Evolutionary conservation across 2,329 filamentous ascomycete genomes (phyloP).

Genomic region (Gyromitra esculenta): DNA sequence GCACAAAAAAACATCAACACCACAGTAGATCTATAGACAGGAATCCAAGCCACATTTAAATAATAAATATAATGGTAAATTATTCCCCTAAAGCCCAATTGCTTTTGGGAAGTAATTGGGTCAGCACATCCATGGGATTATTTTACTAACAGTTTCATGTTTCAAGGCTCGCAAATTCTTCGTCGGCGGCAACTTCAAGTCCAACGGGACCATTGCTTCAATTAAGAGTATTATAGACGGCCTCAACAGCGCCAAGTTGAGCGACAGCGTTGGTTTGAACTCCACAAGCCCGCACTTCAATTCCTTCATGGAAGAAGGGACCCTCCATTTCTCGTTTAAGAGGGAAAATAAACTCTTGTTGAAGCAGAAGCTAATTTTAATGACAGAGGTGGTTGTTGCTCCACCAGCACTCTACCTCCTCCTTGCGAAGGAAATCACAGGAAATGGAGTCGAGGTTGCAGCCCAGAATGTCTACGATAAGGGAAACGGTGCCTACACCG

Average conservation of each 20-base stretch:
- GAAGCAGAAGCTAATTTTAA: constrained; percentile 51
- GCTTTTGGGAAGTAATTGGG: background rate
- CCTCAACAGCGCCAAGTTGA: constrained; percentile 85
- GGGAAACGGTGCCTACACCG: constrained; percentile 95
- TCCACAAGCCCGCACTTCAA: background rate
- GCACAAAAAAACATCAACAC: background rate
- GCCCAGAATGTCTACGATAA: constrained; percentile 98
- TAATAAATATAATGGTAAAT: constrained; percentile 26
- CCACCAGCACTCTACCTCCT: constrained; percentile 91
- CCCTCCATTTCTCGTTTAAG: constrained; percentile 13
- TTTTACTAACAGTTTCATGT: constrained; percentile 2
- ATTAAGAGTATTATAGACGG: constrained; percentile 90
- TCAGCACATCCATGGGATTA: background rate
- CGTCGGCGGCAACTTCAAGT: constrained; percentile 99
- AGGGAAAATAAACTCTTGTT: constrained; percentile 22
- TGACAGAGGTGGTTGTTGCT: constrained; percentile 88
- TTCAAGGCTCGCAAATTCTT: constrained; percentile 92
- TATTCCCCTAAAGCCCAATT: background rate
- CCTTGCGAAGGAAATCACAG: constrained; percentile 81
- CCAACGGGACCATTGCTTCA: constrained; percentile 93
- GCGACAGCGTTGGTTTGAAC: constrained; percentile 73
- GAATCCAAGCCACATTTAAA: background rate
- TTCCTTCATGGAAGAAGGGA: constrained; percentile 24
- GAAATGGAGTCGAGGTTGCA: constrained; percentile 79
- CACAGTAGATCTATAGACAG: background rate